Evolutionary conservation across 1,284 basidiomycete genomes (phyloP).

Genomic region (Marasmius sp.): DNA sequence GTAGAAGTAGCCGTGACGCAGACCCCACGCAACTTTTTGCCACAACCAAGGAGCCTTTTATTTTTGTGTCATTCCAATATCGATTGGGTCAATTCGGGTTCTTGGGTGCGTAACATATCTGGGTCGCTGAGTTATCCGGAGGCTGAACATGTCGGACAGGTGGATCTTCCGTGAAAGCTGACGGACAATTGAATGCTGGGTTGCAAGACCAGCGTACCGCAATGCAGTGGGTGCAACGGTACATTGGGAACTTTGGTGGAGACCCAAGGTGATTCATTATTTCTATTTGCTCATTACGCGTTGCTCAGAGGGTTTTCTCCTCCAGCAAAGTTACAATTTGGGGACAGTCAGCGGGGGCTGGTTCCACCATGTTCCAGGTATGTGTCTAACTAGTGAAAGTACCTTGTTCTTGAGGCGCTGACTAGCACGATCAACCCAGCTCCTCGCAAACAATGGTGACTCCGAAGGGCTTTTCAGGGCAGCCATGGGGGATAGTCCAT

Average conservation of each 20-base stretch:
- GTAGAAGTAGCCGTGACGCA: conserved; percentile 29
- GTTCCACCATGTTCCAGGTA: conserved; percentile 15
- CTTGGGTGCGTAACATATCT: conserved; percentile 25
- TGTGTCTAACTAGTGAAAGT: background rate
- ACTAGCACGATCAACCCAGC: background rate
- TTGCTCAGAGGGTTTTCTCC: background rate
- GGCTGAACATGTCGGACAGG: background rate
- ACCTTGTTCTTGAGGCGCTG: background rate
- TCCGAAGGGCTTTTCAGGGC: conserved; percentile 12
- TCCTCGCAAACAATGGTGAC: conserved; percentile 13
- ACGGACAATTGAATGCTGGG: conserved; percentile 36
- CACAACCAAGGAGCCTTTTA: conserved; percentile 25
- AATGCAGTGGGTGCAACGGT: conserved; percentile 23
- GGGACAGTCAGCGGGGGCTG: conserved; percentile 15
- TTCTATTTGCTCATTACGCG: background rate
- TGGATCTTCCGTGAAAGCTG: conserved; percentile 8
- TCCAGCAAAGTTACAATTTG: conserved; percentile 17
- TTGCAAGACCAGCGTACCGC: conserved; percentile 39
- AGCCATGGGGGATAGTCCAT: conserved; percentile 17
- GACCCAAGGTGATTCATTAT: conserved; percentile 4
- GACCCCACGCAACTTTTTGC: conserved; percentile 28
- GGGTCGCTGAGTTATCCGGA: background rate
- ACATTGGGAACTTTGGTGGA: conserved; percentile 14
- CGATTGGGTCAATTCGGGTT: conserved; percentile 42
- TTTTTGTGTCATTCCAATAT: conserved; percentile 42